These are phyloP conservation scores for Fusarium nygamai DNA, from an alignment of 2,329 filamentous ascomycete species.

Conservation along the genomic window DNA sequence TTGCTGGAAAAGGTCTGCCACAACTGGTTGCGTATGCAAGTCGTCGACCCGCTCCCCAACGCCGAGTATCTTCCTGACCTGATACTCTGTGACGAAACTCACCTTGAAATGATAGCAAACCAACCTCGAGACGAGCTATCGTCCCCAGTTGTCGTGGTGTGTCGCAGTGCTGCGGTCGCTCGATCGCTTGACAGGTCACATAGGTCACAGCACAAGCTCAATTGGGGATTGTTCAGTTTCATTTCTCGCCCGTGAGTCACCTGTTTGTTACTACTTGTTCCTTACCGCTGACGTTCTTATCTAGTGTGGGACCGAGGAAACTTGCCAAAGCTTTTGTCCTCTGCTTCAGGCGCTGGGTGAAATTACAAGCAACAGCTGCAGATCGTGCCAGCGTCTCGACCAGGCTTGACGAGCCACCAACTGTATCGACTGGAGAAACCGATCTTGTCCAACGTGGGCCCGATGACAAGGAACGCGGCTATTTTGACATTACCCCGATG, in stretches of 20 bases:
- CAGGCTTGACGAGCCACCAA: not conserved
- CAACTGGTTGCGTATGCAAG: conserved; percentile 27
- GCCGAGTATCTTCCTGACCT: conserved; percentile 40
- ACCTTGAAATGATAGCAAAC: not conserved
- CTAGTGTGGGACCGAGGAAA: conserved; percentile 52
- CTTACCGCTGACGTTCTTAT: not conserved
- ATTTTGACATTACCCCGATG: conserved; percentile 1
- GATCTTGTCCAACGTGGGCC: not conserved
- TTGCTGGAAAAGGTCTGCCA: conserved; percentile 15
- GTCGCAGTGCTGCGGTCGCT: conserved; percentile 45
- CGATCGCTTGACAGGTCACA: conserved; percentile 34
- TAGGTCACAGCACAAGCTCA: conserved; percentile 26
- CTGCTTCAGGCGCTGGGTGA: conserved; percentile 44
- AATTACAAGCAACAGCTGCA: conserved; percentile 1
- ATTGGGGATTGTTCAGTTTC: conserved; percentile 45
- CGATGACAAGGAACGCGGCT: not conserved
- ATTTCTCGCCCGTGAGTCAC: conserved; percentile 51
- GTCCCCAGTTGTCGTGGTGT: conserved; percentile 47
- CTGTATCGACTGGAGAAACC: not conserved
- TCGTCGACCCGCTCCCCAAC: not conserved
- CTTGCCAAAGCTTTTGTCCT: conserved; percentile 47
- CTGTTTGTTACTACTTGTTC: not conserved
- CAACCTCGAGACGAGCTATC: not conserved
- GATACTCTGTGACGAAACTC: conserved; percentile 35
- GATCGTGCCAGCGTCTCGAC: conserved; percentile 27